Conservation (phyloP, 768 basidiomycete species). For the Scleroderma bovista region DNA sequence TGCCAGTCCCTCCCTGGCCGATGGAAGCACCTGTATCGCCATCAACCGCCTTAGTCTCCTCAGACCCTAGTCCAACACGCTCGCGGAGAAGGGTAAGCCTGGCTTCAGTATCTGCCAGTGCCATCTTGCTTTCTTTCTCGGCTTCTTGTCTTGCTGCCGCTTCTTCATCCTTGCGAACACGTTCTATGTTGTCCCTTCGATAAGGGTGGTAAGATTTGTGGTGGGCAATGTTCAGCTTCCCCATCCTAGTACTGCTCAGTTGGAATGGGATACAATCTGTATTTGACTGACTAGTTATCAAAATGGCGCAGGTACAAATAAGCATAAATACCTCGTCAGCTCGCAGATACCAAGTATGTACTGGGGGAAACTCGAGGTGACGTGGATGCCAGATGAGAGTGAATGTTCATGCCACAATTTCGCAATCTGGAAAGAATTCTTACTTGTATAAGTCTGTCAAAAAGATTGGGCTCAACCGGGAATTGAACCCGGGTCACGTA, state of each 20-base stretch:
- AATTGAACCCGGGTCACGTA: slow-evolving; percentile 35
- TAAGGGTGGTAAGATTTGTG: slow-evolving; percentile 92
- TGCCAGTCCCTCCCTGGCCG: neutral
- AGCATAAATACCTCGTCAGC: too few species aligned
- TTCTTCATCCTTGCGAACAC: slow-evolving; percentile 76
- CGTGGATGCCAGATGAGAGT: too few species aligned
- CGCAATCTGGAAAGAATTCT: too few species aligned
- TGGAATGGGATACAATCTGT: too few species aligned
- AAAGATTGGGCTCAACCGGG: slow-evolving; percentile 28
- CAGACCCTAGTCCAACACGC: slow-evolving; percentile 42
- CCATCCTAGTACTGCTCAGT: too few species aligned
- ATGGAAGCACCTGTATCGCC: slow-evolving; percentile 20
- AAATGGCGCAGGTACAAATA: too few species aligned
- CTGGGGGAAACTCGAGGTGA: too few species aligned
- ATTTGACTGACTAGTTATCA: too few species aligned
- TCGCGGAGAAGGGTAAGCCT: slow-evolving; percentile 61
- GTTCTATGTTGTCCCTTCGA: slow-evolving; percentile 77
- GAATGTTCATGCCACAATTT: too few species aligned
- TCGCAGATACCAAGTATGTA: too few species aligned
- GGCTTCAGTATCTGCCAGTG: slow-evolving; percentile 79
- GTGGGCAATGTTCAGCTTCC: slow-evolving; percentile 84
- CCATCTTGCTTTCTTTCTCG: slow-evolving; percentile 64
- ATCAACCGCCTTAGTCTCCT: slow-evolving; percentile 29
- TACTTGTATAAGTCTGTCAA: too few species aligned
- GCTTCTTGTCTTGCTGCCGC: slow-evolving; percentile 63